Evolutionary conservation across 1,139 yeast genomes (phyloP).

Genomic region (Kodamaea ohmeri): DNA sequence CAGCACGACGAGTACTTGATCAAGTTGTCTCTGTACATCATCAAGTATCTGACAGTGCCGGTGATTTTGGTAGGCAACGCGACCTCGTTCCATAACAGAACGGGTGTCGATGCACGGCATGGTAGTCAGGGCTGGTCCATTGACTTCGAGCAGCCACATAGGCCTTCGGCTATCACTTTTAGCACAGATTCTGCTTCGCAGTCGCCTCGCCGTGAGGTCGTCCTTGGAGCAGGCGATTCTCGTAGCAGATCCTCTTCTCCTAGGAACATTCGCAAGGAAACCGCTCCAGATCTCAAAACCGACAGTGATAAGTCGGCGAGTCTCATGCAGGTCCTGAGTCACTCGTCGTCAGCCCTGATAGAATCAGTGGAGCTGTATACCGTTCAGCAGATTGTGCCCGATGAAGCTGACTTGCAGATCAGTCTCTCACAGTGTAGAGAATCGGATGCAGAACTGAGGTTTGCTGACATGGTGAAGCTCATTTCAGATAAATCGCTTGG

Average conservation of each 20-base stretch:
- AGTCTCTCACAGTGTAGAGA: constrained; percentile 5
- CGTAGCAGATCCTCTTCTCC: not conserved
- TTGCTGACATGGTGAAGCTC: constrained; percentile 22
- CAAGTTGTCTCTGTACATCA: constrained; percentile 38
- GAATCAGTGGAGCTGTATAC: constrained; percentile 16
- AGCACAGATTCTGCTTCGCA: constrained; percentile 3
- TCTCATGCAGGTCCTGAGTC: constrained; percentile 2
- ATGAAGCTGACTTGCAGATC: constrained; percentile 12
- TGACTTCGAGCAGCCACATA: constrained; percentile 8
- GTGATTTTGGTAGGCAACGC: constrained; percentile 38
- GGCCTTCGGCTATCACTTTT: constrained; percentile 3
- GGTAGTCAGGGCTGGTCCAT: constrained; percentile 10
- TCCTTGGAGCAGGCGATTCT: not conserved
- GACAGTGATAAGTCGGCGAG: not conserved
- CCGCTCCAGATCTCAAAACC: not conserved
- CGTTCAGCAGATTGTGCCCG: constrained; percentile 12
- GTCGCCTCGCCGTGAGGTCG: not conserved
- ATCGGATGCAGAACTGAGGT: constrained; percentile 13
- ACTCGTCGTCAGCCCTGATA: constrained; percentile 14
- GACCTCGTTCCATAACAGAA: constrained; percentile 14
- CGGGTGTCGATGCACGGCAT: constrained; percentile 12
- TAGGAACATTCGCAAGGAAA: not conserved
- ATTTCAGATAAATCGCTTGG: constrained; percentile 32
- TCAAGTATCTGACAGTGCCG: constrained; percentile 43
- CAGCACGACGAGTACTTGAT: constrained; percentile 28